phyloP scores from a whole-genome alignment of 108 stramenopile genomes.

The Aurantiochytrium sp. region DNA sequence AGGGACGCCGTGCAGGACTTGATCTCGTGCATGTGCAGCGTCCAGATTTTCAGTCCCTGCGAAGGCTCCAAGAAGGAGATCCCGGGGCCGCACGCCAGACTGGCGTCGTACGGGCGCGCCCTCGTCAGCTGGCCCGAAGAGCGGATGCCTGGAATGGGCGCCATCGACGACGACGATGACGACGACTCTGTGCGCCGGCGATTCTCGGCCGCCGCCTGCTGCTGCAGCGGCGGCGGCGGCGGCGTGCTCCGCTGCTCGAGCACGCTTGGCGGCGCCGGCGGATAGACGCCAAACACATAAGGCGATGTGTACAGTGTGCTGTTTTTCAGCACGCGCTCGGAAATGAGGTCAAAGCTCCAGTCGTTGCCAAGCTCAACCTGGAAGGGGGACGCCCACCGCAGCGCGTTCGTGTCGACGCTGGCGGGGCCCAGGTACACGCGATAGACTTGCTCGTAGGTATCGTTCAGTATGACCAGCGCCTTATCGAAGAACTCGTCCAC shows the following conservation, averaged over 20 bases:
- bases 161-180: neutral
- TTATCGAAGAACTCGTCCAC: neutral
- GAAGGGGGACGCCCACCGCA: conserved; percentile 1
- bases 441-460: neutral
- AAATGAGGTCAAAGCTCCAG: conserved; percentile 15
- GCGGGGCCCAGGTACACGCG: neutral
- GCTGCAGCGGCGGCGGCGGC: neutral
- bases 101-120: neutral
- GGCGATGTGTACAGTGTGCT: neutral
- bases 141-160: neutral
- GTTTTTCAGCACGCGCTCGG: neutral
- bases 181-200: neutral
- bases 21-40: neutral
- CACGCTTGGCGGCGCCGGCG: neutral
- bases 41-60: neutral
- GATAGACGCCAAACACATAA: neutral
- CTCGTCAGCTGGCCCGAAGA: neutral
- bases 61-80: neutral
- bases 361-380: neutral
- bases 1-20: neutral
- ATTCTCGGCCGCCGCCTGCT: neutral
- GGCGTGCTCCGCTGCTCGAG: neutral
- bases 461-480: neutral
- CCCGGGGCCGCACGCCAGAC: neutral
- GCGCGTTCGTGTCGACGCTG: neutral